These are phyloP conservation scores for Talaromyces liani DNA, from an alignment of 495 filamentous ascomycete species.

Conservation along the genomic window DNA sequence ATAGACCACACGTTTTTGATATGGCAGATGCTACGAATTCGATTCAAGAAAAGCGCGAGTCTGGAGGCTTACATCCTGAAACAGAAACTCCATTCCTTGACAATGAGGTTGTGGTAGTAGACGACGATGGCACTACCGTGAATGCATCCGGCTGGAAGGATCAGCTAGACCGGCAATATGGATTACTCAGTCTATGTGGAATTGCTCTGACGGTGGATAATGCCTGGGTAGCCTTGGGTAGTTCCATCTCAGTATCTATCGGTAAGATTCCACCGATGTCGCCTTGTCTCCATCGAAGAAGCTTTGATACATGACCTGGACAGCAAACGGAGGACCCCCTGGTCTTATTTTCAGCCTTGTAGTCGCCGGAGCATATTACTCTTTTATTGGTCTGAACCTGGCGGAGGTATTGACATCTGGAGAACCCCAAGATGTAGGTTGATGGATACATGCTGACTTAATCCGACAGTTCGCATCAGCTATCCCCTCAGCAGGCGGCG, in stretches of 20 bases:
- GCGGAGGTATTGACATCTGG: slow-evolving; percentile 24
- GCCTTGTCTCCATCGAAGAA: background rate
- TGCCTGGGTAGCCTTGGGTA: slow-evolving; percentile 43
- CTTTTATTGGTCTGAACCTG: slow-evolving; percentile 31
- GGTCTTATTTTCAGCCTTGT: slow-evolving; percentile 38
- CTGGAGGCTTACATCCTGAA: background rate
- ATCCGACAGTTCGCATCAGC: slow-evolving; percentile 64
- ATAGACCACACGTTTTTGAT: background rate
- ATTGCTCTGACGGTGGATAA: slow-evolving; percentile 36
- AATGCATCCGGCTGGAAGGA: slow-evolving; percentile 41
- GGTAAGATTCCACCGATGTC: slow-evolving; percentile 22
- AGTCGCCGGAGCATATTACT: slow-evolving; percentile 34
- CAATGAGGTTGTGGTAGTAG: slow-evolving; percentile 5
- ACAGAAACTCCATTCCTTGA: background rate
- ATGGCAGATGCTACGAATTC: background rate
- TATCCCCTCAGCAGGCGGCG: slow-evolving; percentile 72
- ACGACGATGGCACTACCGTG: slow-evolving; percentile 12
- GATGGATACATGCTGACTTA: slow-evolving; percentile 23
- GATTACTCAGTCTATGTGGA: slow-evolving; percentile 33
- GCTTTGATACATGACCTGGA: background rate
- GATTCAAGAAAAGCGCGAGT: background rate
- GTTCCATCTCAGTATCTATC: slow-evolving; percentile 45
- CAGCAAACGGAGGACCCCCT: slow-evolving; percentile 40
- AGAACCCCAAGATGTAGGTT: too few species aligned
- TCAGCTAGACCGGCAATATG: slow-evolving; percentile 37